Evolutionary conservation across 2,329 filamentous ascomycete species (phyloP).

Genomic region (Chaetomiaceae sp.): DNA sequence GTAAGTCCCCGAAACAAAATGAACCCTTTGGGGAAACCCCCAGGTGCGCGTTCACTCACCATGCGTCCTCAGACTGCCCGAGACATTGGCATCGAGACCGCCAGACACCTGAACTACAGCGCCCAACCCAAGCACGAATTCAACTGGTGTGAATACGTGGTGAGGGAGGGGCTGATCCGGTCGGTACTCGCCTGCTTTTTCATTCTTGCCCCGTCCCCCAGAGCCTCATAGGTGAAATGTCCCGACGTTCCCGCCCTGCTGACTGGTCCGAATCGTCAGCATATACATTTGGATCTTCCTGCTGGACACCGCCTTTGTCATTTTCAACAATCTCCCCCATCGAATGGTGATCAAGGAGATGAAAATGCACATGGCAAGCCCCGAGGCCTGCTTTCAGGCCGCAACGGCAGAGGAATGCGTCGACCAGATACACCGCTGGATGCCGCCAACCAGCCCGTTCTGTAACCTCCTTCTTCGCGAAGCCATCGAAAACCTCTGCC

Average conservation of each 20-base stretch:
- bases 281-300: slow-evolving; percentile 34
- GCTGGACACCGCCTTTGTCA: slow-evolving; percentile 37
- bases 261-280: slow-evolving; percentile 9
- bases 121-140: slow-evolving; percentile 28
- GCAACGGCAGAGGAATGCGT: slow-evolving; percentile 30
- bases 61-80: slow-evolving; percentile 25
- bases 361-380: slow-evolving; percentile 33
- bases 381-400: slow-evolving; percentile 37
- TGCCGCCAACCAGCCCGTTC: slow-evolving; percentile 26
- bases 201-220: background rate
- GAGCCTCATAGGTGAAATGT: too few species aligned
- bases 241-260: background rate
- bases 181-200: slow-evolving; percentile 6
- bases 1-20: slow-evolving; percentile 22
- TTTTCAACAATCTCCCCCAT: slow-evolving; percentile 39
- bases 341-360: slow-evolving; percentile 37
- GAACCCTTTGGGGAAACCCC: too few species aligned
- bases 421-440: slow-evolving; percentile 28
- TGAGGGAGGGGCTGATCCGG: slow-evolving; percentile 34
- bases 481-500: slow-evolving; percentile 26
- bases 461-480: slow-evolving; percentile 23
- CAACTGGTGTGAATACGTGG: slow-evolving; percentile 31
- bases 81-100: slow-evolving; percentile 30
- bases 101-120: slow-evolving; percentile 28
- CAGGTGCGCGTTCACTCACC: slow-evolving; percentile 11